A percentile compares a stretch with the other conserved stretches of the same genome.
These are phyloP conservation scores for Tulasnella sp. DNA, from an alignment of 768 basidiomycete genomes.

Conservation along the genomic window DNA sequence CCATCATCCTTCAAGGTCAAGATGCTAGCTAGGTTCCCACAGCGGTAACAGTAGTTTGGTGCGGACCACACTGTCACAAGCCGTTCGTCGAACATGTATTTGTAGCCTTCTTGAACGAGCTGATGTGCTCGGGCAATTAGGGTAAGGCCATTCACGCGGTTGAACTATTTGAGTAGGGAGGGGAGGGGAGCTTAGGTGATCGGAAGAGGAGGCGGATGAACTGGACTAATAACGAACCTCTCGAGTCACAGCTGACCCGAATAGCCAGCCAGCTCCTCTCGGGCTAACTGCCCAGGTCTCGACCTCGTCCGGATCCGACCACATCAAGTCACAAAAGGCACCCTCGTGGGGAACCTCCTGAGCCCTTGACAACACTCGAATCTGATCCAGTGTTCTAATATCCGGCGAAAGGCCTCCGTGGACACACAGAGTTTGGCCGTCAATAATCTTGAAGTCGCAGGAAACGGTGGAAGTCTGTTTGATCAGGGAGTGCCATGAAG, in stretches of 20 bases:
- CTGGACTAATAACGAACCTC: conserved; percentile 56
- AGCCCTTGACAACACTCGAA: conserved; percentile 75
- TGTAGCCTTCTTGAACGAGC: conserved; percentile 87
- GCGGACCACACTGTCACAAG: conserved; percentile 93
- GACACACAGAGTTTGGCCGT: conserved; percentile 89
- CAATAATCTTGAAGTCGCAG: conserved; percentile 70
- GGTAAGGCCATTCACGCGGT: conserved; percentile 82
- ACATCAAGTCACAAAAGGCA: conserved; percentile 78
- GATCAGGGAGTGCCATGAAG: conserved; percentile 10
- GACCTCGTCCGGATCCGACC: conserved; percentile 96
- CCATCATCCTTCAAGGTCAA: conserved; percentile 77
- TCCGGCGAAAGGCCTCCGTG: conserved; percentile 97
- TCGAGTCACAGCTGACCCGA: conserved; percentile 80
- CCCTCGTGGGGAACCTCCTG: conserved; percentile 54
- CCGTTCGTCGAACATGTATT: conserved; percentile 44
- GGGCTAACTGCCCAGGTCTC: conserved; percentile 97
- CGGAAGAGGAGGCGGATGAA: background rate
- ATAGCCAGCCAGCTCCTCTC: conserved; percentile 94
- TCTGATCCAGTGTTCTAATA: conserved; percentile 92
- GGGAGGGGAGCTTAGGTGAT: background rate
- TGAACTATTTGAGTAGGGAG: conserved; percentile 62
- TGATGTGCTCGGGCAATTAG: conserved; percentile 96
- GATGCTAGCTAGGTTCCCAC: conserved; percentile 91
- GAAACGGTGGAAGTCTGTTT: background rate
- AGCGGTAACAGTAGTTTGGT: conserved; percentile 83